Conservation (phyloP, 2,329 filamentous ascomycete species). For the Trichoderma atroviride region DNA sequence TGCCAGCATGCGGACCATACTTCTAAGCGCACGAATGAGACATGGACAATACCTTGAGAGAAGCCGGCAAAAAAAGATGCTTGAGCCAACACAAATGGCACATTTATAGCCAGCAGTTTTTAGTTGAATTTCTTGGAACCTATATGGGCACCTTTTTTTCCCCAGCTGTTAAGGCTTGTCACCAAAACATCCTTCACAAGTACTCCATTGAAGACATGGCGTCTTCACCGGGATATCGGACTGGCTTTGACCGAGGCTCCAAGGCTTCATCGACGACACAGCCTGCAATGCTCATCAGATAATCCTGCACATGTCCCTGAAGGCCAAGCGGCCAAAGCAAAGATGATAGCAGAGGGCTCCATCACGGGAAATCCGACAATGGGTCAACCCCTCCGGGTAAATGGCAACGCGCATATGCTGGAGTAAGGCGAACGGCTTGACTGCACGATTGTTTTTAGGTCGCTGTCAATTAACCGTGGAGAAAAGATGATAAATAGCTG, state of each 20-base stretch:
- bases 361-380: slow-evolving; percentile 1
- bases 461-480: slow-evolving; percentile 5
- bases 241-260: not conserved
- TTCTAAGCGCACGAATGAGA: not conserved
- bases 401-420: not conserved
- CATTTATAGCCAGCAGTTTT: not conserved
- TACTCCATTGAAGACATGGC: not conserved
- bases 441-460: not conserved
- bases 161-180: not conserved
- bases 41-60: not conserved
- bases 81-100: not conserved
- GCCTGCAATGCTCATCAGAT: not conserved
- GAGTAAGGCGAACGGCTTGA: not conserved
- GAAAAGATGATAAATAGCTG: slow-evolving; percentile 11
- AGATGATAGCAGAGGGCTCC: not conserved
- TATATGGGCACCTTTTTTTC: not conserved
- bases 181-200: not conserved
- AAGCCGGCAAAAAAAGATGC: not conserved
- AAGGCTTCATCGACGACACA: not conserved
- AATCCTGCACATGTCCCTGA: not conserved
- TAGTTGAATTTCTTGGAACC: not conserved
- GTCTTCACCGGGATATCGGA: not conserved
- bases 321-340: not conserved
- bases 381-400: slow-evolving; percentile 17
- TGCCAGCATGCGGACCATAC: not conserved